Percentiles rank a stretch among this genome's conserved stretches.
phyloP scores from a whole-genome alignment of 306 rosid species.

The Potentilla sterilis region DNA sequence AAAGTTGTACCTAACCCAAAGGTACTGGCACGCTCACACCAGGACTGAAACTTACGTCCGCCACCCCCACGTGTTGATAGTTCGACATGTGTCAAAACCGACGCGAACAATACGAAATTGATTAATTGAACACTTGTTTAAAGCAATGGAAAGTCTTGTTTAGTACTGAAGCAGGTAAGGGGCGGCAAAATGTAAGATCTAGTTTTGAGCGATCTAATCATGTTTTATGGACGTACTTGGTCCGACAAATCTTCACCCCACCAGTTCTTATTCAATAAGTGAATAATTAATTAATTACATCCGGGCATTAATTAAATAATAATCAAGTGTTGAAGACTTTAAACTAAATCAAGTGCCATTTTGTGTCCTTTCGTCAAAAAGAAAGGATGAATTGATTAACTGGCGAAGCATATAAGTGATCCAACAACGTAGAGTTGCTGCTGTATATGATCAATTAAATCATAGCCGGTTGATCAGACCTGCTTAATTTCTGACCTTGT shows the following conservation, averaged over 20 bases:
- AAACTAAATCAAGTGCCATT: background rate
- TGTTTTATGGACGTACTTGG: constrained; percentile 1
- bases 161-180: background rate
- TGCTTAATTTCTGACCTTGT: background rate
- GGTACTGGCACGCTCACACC: too few relatives aligned
- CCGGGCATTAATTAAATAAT: background rate
- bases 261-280: background rate
- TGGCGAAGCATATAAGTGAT: background rate
- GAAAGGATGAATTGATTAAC: background rate
- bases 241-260: background rate
- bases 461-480: background rate
- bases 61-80: too few relatives aligned
- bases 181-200: background rate
- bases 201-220: background rate
- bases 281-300: background rate
- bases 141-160: background rate
- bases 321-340: background rate
- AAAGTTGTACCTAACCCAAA: too few relatives aligned
- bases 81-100: too few relatives aligned
- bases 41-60: too few relatives aligned
- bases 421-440: background rate
- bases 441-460: background rate
- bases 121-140: background rate
- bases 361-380: background rate
- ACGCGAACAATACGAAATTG: too few relatives aligned